Percentiles rank a stretch among this genome's conserved stretches.
phyloP scores from a whole-genome alignment of 2,329 filamentous ascomycete species.

The Trichoderma guizhouense region DNA sequence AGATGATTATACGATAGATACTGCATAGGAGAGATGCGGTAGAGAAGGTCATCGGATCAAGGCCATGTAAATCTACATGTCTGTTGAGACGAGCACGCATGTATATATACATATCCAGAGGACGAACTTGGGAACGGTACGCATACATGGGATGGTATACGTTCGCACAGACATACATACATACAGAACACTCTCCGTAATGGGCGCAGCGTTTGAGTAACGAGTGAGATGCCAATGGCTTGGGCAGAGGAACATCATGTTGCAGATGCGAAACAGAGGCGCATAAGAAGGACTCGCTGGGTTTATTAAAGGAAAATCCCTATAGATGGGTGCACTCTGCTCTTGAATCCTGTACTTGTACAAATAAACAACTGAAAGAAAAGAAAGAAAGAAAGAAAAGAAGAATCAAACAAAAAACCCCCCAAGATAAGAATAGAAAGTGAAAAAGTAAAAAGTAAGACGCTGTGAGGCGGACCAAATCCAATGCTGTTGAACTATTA shows the following conservation, averaged over 20 bases:
- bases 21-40: not conserved
- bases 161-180: not conserved
- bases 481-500: not conserved
- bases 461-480: not conserved
- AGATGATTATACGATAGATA: not conserved
- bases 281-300: not conserved
- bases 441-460: not conserved
- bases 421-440: not conserved
- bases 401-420: not conserved
- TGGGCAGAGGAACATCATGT: not conserved
- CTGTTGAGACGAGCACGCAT: not conserved
- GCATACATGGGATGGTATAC: not conserved
- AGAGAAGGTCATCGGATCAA: not conserved
- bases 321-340: slow-evolving; percentile 13
- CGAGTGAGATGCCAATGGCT: not conserved
- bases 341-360: slow-evolving; percentile 19
- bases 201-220: not conserved
- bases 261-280: not conserved
- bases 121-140: not conserved
- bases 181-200: not conserved
- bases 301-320: not conserved
- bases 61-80: not conserved
- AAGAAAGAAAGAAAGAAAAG: not conserved
- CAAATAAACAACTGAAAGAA: slow-evolving; percentile 12
- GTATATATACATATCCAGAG: not conserved